A percentile compares a stretch with the other conserved stretches of the same genome.
phyloP scores from a whole-genome alignment of 2,329 filamentous ascomycete genomes.

The Fusarium palustre region DNA sequence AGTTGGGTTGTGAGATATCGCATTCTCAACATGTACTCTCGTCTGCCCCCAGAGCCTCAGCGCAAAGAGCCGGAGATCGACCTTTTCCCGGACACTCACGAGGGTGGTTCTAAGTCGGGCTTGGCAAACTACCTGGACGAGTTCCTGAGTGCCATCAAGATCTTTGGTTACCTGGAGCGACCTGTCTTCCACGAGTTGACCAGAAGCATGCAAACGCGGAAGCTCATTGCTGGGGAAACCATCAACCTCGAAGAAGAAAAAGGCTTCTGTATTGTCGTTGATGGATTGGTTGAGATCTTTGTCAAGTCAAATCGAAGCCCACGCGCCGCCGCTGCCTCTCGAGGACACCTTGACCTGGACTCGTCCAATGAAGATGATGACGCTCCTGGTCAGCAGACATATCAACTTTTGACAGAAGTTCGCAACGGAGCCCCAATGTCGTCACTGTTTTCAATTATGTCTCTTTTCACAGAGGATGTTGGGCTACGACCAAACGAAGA shows the following conservation, averaged over 20 bases:
- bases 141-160: slow-evolving; percentile 97
- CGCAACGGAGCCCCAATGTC: slow-evolving; percentile 99
- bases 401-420: slow-evolving; percentile 95
- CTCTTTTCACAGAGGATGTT: slow-evolving; percentile 95
- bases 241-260: slow-evolving; percentile 96
- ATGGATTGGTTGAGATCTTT: slow-evolving; percentile 96
- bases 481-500: slow-evolving; percentile 80
- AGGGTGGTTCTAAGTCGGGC: slow-evolving; percentile 88
- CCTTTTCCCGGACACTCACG: slow-evolving; percentile 91
- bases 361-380: slow-evolving; percentile 76
- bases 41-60: slow-evolving; percentile 92
- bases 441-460: slow-evolving; percentile 96
- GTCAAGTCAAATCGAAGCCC: slow-evolving; percentile 83
- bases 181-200: slow-evolving; percentile 98
- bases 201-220: slow-evolving; percentile 96
- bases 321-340: slow-evolving; percentile 48
- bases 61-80: slow-evolving; percentile 96
- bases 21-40: slow-evolving; percentile 96
- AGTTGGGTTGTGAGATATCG: slow-evolving; percentile 97
- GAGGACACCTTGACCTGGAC: slow-evolving; percentile 48
- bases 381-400: slow-evolving; percentile 79
- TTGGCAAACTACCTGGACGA: slow-evolving; percentile 97
- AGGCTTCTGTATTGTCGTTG: slow-evolving; percentile 96
- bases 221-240: slow-evolving; percentile 95
- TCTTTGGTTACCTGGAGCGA: slow-evolving; percentile 96